Evolutionary conservation across 2,329 filamentous ascomycete species (phyloP), one percentile per base, ranked within the genome.

Genomic region (Chaetomium strumarium): DNA sequence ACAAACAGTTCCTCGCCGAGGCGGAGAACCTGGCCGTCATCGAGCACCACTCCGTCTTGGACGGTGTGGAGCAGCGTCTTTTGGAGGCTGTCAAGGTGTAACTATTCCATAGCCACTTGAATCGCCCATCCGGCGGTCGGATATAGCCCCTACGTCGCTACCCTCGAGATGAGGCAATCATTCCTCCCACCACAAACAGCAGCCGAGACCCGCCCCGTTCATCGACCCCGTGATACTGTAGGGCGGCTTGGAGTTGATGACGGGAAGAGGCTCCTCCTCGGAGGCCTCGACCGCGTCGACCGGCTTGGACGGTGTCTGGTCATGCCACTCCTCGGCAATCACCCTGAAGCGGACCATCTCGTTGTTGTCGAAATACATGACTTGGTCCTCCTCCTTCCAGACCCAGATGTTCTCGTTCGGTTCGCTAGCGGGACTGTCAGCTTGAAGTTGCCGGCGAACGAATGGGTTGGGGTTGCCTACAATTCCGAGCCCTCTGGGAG

Each of bases 1-100:
- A 97, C 72, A 99, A 99, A 77, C 81, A 96, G 68, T 99, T 96
- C 72, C 77, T 86, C 68, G 88, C 78, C 43, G 93, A 99, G 73
- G 88, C 88, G 2, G 93, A 99, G 77, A 99, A 99, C 70, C 71
- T 99, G 57, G 91, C 95, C 62, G 93, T 99, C 20, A 80, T 95
- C 64, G 91, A 96, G 68, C 92, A 97, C 70, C 88, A 90, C 67
- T 96, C 88, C 64, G 89, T 96, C 58, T 74, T 97, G 54, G 88
- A 95, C 63, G 86, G 86, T 16, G 85, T 96, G 53, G 91, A 96
- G 74, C 81, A 90, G 65, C 83, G 93, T 66, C 74, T 99, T 54
- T 73, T 97, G 64, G 77, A 77, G 66, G 72, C 72, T 70, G 68
- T 73, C 66, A 69, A 66, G 58, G 66, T 64, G 58, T 73, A 72